Evolutionary conservation across 495 filamentous ascomycete species (phyloP).

Genomic region (Xanthoparmelia taractica): DNA sequence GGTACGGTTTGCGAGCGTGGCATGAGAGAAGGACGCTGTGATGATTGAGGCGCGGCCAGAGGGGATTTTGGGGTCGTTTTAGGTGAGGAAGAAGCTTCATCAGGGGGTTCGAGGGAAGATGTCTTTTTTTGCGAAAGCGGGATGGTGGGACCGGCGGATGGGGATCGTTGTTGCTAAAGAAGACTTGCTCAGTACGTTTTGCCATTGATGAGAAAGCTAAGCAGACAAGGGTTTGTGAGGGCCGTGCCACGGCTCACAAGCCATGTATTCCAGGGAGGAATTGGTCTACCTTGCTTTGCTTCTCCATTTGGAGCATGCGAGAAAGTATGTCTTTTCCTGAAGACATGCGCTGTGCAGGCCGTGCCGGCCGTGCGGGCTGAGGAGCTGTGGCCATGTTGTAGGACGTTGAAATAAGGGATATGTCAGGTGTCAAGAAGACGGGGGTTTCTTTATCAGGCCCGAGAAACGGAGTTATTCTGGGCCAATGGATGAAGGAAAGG

Average conservation of each 20-base stretch:
- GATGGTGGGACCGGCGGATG: constrained; percentile 18
- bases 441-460: not conserved
- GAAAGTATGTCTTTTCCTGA: constrained; percentile 24
- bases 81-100: constrained; percentile 8
- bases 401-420: not conserved
- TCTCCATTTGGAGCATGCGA: constrained; percentile 28
- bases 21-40: constrained; percentile 12
- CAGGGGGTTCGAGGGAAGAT: not conserved
- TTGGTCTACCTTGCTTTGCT: constrained; percentile 25
- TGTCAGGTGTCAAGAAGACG: not conserved
- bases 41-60: constrained; percentile 10
- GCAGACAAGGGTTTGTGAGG: not conserved
- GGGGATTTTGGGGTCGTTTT: constrained; percentile 8
- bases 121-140: constrained; percentile 5
- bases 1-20: constrained; percentile 23
- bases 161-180: constrained; percentile 18
- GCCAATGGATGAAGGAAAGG: not conserved
- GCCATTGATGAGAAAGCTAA: not conserved
- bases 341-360: constrained; percentile 15
- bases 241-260: constrained; percentile 9
- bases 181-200: constrained; percentile 5
- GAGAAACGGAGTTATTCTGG: not conserved
- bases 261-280: not conserved
- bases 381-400: constrained; percentile 10
- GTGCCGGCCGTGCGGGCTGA: constrained; percentile 12